Evolutionary conservation across 805 yeast genomes (phyloP), one percentile per base, ranked within the genome.

Genomic region (Saccharomycopsis sp.): DNA sequence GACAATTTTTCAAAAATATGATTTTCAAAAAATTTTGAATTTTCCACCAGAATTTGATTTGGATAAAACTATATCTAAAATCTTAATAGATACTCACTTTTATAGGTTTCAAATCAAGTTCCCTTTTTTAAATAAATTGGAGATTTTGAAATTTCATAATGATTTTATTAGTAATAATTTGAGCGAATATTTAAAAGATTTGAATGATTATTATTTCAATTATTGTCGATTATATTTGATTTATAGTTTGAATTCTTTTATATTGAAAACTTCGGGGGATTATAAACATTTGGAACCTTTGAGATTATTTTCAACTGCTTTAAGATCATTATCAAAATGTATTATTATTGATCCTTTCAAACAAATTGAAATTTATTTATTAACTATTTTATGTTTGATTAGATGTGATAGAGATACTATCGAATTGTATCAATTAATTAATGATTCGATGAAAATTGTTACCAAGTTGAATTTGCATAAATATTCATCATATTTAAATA

Each of bases 331-430:
- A 3, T 61, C 75, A 4, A 62, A 68, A 47, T 66, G 74, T 45
- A 52, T 57, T 13, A 54, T 69, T 34, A 53, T 63, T 14, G 61
- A 62, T 19, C 39, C 47, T 8, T 46, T 34, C 29, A n/a, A 30
- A 17, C 68, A 69, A 48, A 61, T 76, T 28, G 79, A 75, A 53
- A 61, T 76, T 3, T 54, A 73, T 31, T 60, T 76, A 1, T 50
- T 76, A 36, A 57, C 76, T 10, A 71, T 75, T 5, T 62, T 73
- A 17, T 74, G 75, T 44, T 58, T 76, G 39, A 70, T 75, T 39
- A 61, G 83, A 52, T 74, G 80, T 2, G 83, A 77, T 49, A 62
- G 70, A 37, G 83, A 77, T 51, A 66, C 80, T 4, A 62, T 67
- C 21, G 70, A 70, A 9, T 59, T 74, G 12, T 73, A 70, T 50